Evolutionary conservation across 2,329 filamentous ascomycete genomes (phyloP).

Genomic region (Monilinia fructigena): DNA sequence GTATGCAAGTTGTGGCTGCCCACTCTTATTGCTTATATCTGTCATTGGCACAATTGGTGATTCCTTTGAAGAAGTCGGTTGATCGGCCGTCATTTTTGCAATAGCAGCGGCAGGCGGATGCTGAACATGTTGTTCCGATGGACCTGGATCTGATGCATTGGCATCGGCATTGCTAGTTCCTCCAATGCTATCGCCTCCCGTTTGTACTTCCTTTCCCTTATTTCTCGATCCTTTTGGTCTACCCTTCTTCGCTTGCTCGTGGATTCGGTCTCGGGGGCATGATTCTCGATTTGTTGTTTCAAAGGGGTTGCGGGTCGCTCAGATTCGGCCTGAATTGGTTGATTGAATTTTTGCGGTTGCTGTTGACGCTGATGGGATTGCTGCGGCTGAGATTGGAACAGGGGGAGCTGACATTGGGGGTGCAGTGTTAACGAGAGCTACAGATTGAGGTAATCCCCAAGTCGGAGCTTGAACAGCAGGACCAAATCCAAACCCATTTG

Average conservation of each 20-base stretch:
- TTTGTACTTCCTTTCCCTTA: constrained; percentile 36
- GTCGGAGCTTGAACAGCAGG: constrained; percentile 36
- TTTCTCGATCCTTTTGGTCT: constrained; percentile 56
- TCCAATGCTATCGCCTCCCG: constrained; percentile 17
- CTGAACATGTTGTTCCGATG: constrained; percentile 28
- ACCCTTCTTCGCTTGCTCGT: constrained; percentile 41
- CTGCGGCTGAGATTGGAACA: not conserved
- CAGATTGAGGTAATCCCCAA: constrained; percentile 37
- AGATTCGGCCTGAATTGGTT: constrained; percentile 26
- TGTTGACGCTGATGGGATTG: constrained; percentile 5
- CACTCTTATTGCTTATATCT: constrained; percentile 41
- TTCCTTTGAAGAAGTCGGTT: constrained; percentile 25
- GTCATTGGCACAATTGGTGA: constrained; percentile 18
- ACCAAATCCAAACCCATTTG: constrained; percentile 38
- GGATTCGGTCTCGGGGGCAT: constrained; percentile 27
- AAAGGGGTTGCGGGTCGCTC: constrained; percentile 30
- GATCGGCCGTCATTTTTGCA: constrained; percentile 24
- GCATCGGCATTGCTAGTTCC: not conserved
- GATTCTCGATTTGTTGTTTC: constrained; percentile 29
- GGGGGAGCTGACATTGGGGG: constrained; percentile 28
- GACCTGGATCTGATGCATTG: constrained; percentile 22
- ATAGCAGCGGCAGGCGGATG: constrained; percentile 29
- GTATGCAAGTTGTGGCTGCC: constrained; percentile 27
- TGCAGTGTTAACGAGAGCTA: constrained; percentile 35
- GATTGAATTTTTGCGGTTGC: constrained; percentile 21